Evolutionary conservation across 179 eudicot genomes (phyloP), one percentile per base, ranked within the genome.

Genomic region (Spergularia azorica): DNA sequence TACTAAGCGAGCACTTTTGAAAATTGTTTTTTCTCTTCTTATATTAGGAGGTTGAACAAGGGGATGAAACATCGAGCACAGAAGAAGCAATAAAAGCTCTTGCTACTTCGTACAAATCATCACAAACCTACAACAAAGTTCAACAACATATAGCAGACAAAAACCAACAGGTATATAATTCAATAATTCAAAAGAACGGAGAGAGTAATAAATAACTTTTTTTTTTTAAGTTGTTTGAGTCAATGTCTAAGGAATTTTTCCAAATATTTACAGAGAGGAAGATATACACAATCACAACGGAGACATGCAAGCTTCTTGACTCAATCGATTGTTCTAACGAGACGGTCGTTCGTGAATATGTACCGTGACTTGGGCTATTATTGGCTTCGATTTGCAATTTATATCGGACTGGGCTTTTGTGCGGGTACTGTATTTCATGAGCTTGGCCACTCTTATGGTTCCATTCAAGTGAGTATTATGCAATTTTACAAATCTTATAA

Each of bases 281-380:
- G 69, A 43, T 67, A 74, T 9, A 20, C 76, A 0, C 89, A 86
- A 76, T 81, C 66, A 48, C 85, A 79, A 67, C 76, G 87, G 36
- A 76, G 75, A 48, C 83, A 82, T 81, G 86, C 92, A 32, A 82
- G 86, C 58, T 86, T 85, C 61, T 9, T 77, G 0, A 86, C 85
- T n/a, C 97, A 91, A 39, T 87, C 89, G 67, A 9, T 80, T 9
- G 83, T 90, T 54, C 91, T 93, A 55, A 91, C 94, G 2, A 75
- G 57, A 63, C 86, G 97, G 65, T 93, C 94, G 2, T 90, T 80
- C 54, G 83, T 94, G 61, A 94, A 94, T 74, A 94, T 92, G 98
- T 82, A 84, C 39, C 94, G 97, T 2, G 97, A 94, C 63, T 60
- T 83, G 18, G 98, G 98, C 46, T 94, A 90, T 79, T 90, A 92